Conservation (phyloP, 768 basidiomycete genomes). For the Paxillus rubicundulus region DNA sequence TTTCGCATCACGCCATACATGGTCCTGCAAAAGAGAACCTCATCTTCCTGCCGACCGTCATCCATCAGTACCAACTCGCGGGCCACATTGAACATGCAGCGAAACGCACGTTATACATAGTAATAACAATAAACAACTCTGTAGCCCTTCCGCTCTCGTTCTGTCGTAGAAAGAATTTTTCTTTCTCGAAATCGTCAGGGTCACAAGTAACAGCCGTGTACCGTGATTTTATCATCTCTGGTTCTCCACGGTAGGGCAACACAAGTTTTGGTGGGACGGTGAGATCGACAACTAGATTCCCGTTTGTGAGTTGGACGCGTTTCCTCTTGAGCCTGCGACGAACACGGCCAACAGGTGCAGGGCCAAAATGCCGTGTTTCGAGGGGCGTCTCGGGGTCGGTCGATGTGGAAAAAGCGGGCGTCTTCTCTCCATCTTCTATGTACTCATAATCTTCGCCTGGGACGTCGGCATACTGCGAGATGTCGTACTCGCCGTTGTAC, state of each 20-base stretch:
- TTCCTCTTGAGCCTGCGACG: conserved; percentile 77
- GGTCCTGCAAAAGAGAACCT: conserved; percentile 88
- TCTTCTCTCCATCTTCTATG: conserved; percentile 22
- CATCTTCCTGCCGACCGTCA: conserved; percentile 61
- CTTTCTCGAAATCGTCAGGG: conserved; percentile 85
- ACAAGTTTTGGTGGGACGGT: conserved; percentile 83
- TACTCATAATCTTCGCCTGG: conserved; percentile 18
- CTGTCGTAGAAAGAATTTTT: conserved; percentile 83
- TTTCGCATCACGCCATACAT: conserved; percentile 94
- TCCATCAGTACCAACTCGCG: conserved; percentile 12
- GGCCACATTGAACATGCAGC: conserved; percentile 3
- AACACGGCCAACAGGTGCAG: conserved; percentile 78
- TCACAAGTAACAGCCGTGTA: conserved; percentile 93
- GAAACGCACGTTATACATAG: conserved; percentile 87
- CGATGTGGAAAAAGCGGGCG: conserved; percentile 23
- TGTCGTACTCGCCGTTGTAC: conserved; percentile 29
- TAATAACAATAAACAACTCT: conserved; percentile 91
- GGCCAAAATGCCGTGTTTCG: conserved; percentile 83
- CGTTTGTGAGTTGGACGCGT: conserved; percentile 79
- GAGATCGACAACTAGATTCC: conserved; percentile 84
- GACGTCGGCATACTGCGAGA: conserved; percentile 29
- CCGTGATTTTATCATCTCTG: conserved; percentile 70
- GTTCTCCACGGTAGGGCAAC: conserved; percentile 64
- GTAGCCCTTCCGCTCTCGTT: conserved; percentile 76
- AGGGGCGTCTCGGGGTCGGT: conserved; percentile 51